Evolutionary conservation across 495 filamentous ascomycete species (phyloP).

Genomic region (Neurospora sublineolata): DNA sequence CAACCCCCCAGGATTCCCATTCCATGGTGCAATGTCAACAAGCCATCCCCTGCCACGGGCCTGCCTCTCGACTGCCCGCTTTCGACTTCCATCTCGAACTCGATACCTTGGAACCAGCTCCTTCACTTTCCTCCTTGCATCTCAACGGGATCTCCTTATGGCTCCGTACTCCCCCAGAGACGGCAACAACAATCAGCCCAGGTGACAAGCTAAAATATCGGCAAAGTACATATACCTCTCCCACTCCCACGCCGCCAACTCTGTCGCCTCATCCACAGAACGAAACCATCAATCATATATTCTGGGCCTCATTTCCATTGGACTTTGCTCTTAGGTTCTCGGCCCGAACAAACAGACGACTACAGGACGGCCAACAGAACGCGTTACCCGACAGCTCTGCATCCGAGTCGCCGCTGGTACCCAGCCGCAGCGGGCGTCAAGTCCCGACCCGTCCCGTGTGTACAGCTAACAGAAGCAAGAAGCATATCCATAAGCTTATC

Average conservation of each 20-base stretch:
- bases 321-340: background rate
- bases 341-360: background rate
- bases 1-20: background rate
- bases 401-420: background rate
- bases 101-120: background rate
- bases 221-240: background rate
- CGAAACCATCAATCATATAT: background rate
- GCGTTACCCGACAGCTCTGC: background rate
- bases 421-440: background rate
- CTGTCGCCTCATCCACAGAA: background rate
- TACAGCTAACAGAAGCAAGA: background rate
- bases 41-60: background rate
- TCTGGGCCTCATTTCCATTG: background rate
- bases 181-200: background rate
- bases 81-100: background rate
- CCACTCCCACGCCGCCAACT: background rate
- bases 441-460: background rate
- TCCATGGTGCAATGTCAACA: background rate
- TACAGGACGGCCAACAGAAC: background rate
- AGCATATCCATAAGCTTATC: background rate
- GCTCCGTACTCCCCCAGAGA: background rate
- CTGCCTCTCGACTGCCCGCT: background rate
- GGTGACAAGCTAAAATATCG: background rate
- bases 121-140: background rate
- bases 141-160: background rate